Percentiles rank a stretch among this genome's conserved stretches.
Evolutionary conservation across 2,329 filamentous ascomycete species (phyloP).

Genomic region (Coccinonectria pachysandricola): DNA sequence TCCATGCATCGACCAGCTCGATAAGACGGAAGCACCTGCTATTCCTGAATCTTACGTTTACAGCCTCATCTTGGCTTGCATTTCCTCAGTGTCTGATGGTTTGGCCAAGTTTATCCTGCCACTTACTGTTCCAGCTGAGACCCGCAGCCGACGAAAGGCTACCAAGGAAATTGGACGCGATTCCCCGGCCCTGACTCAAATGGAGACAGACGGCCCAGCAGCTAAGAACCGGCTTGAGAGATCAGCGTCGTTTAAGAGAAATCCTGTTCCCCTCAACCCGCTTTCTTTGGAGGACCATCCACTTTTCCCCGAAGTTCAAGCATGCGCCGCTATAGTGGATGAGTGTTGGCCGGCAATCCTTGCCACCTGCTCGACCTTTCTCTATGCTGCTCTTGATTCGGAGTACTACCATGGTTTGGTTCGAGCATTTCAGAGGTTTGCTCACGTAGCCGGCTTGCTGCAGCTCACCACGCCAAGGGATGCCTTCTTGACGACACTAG

Average conservation of each 20-base stretch:
- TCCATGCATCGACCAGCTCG: slow-evolving; percentile 85
- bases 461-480: slow-evolving; percentile 79
- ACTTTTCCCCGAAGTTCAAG: slow-evolving; percentile 58
- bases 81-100: slow-evolving; percentile 83
- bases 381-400: slow-evolving; percentile 83
- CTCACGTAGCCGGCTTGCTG: slow-evolving; percentile 85
- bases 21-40: slow-evolving; percentile 74
- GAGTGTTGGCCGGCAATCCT: slow-evolving; percentile 93
- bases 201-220: slow-evolving; percentile 24
- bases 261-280: slow-evolving; percentile 76
- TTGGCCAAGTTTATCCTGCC: slow-evolving; percentile 89
- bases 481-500: slow-evolving; percentile 86
- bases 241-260: slow-evolving; percentile 59
- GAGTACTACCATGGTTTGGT: slow-evolving; percentile 92
- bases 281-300: slow-evolving; percentile 64
- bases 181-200: slow-evolving; percentile 30
- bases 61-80: slow-evolving; percentile 75
- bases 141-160: slow-evolving; percentile 40
- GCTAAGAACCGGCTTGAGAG: slow-evolving; percentile 38
- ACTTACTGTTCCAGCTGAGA: slow-evolving; percentile 71
- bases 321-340: slow-evolving; percentile 74
- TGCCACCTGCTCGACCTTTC: slow-evolving; percentile 88
- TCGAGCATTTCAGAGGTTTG: slow-evolving; percentile 86
- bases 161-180: slow-evolving; percentile 34
- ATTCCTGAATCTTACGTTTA: slow-evolving; percentile 93